A percentile compares a stretch with the other conserved stretches of the same genome.
Evolutionary conservation across 176 grass and related monocot genomes (phyloP).

Genomic region (Canna indica): DNA sequence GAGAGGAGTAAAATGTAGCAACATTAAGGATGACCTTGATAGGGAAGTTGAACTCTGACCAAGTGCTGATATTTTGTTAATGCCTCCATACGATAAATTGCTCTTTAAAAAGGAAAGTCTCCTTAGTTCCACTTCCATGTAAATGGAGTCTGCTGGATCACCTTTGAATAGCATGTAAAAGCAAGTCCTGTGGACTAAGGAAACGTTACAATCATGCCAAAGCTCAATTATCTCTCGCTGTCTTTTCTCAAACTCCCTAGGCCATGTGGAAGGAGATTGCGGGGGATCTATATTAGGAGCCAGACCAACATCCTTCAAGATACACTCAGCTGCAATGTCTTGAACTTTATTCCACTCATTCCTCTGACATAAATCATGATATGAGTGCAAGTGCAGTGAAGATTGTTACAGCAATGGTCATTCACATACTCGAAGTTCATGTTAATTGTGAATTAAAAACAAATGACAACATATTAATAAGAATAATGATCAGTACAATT

Average conservation of each 20-base stretch:
- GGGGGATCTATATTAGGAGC: slow-evolving; percentile 35
- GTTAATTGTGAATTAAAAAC: not conserved
- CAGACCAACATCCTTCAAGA: slow-evolving; percentile 40
- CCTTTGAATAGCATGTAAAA: slow-evolving; percentile 96
- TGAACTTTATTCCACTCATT: slow-evolving; percentile 34
- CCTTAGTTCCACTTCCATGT: slow-evolving; percentile 94
- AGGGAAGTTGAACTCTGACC: slow-evolving; percentile 29
- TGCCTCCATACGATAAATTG: slow-evolving; percentile 33
- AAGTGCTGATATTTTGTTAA: slow-evolving; percentile 30
- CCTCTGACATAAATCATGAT: slow-evolving; percentile 1
- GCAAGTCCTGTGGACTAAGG: slow-evolving; percentile 78
- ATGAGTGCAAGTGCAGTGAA: not conserved
- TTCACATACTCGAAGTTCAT: not conserved
- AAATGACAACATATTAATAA: too few species aligned
- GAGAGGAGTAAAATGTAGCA: not conserved
- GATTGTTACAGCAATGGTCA: not conserved
- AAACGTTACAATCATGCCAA: slow-evolving; percentile 79
- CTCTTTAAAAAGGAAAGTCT: slow-evolving; percentile 69
- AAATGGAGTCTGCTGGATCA: slow-evolving; percentile 81
- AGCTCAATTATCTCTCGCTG: slow-evolving; percentile 87
- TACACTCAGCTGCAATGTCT: slow-evolving; percentile 44
- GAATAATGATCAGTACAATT: too few species aligned
- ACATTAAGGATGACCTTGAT: slow-evolving; percentile 35
- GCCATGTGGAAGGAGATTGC: slow-evolving; percentile 66
- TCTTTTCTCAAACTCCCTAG: slow-evolving; percentile 67